These are phyloP conservation scores for Crithidia fasciculata DNA, from an alignment of 208 protist species.

Conservation along the genomic window DNA sequence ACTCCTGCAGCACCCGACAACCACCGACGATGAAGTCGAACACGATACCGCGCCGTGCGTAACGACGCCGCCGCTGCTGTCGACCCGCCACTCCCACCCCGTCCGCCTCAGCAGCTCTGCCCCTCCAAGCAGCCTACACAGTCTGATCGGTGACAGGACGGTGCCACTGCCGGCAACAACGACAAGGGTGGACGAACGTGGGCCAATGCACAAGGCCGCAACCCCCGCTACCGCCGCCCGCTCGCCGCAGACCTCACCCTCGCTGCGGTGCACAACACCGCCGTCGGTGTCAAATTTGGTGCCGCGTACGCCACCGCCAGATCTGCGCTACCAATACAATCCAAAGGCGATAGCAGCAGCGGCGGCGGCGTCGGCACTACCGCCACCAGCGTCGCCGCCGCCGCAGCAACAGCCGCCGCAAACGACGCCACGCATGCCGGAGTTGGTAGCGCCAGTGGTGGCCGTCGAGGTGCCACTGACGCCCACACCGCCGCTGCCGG, in stretches of 20 bases:
- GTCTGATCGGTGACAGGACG: not conserved
- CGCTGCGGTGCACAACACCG: not conserved
- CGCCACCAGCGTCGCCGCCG: not conserved
- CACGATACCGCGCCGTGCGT: not conserved
- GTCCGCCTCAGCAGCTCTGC: conserved; percentile 12
- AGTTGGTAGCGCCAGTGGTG: not conserved
- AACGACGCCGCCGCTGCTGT: not conserved
- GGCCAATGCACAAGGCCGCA: not conserved
- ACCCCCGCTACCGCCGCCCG: too few species aligned
- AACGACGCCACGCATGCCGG: not conserved
- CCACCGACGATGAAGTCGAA: conserved; percentile 10
- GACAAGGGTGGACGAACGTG: not conserved
- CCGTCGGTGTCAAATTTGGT: not conserved
- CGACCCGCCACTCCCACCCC: not conserved
- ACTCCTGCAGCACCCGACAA: not conserved
- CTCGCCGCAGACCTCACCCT: conserved; percentile 12
- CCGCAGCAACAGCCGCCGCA: not conserved
- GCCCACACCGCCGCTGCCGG: not conserved
- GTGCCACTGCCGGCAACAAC: not conserved
- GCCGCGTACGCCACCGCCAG: conserved; percentile 1
- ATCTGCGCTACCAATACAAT: not conserved
- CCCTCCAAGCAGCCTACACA: not conserved
- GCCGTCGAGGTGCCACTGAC: not conserved
- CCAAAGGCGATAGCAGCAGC: not conserved
- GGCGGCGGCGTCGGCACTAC: too few species aligned